These are phyloP conservation scores for Pelomyxa schiedti DNA, from an alignment of 78 protist species.

Conservation along the genomic window DNA sequence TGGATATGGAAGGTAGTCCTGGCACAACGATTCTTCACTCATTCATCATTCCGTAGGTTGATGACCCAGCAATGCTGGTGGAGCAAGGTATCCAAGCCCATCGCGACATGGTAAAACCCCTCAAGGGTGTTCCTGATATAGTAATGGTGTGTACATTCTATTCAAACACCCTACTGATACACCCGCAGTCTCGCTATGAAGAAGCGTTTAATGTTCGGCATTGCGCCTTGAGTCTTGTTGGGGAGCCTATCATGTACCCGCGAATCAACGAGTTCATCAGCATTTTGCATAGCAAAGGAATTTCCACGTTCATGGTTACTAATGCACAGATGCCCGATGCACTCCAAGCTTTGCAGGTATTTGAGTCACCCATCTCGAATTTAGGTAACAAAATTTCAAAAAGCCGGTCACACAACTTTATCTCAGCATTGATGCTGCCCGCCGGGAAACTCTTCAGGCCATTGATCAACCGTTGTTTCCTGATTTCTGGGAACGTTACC, in stretches of 20 bases:
- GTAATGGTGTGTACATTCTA: constrained; percentile 16
- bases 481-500: constrained; percentile 80
- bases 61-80: neutral
- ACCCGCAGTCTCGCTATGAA: constrained; percentile 20
- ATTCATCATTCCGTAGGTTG: neutral
- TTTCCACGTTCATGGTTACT: constrained; percentile 81
- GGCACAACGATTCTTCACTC: neutral
- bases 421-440: constrained; percentile 78
- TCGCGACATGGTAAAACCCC: neutral
- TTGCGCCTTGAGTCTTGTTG: constrained; percentile 86
- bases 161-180: constrained; percentile 54
- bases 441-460: constrained; percentile 30
- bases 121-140: neutral
- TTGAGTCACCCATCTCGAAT: neutral
- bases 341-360: neutral
- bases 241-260: constrained; percentile 89
- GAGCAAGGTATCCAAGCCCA: neutral
- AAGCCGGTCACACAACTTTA: constrained; percentile 79
- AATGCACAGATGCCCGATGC: constrained; percentile 87
- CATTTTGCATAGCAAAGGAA: constrained; percentile 49
- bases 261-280: constrained; percentile 43
- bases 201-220: constrained; percentile 49
- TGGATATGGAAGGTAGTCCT: constrained; percentile 62
- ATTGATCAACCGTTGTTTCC: constrained; percentile 76
- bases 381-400: neutral